Conservation (phyloP, 2,329 filamentous ascomycete species). For the Microsporum ferrugineum region DNA sequence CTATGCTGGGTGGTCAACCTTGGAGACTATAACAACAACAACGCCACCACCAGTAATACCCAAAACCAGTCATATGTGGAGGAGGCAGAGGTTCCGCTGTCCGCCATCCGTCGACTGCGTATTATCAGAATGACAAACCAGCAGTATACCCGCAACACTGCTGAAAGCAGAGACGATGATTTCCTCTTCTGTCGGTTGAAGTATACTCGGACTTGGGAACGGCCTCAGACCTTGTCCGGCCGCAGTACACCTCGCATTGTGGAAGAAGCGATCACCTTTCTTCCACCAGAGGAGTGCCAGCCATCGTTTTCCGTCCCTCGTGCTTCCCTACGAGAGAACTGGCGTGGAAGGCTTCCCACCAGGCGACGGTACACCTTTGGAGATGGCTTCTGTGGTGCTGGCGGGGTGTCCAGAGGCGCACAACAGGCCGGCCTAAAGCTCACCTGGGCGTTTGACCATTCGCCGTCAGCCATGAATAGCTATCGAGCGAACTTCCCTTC, state of each 20-base stretch:
- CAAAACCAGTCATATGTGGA: background rate
- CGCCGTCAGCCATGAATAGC: constrained; percentile 44
- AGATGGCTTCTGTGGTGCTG: constrained; percentile 63
- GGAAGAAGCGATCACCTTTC: constrained; percentile 22
- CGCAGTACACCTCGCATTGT: constrained; percentile 5
- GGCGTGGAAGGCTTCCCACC: constrained; percentile 16
- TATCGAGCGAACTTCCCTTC: constrained; percentile 48
- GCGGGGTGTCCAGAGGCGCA: constrained; percentile 58
- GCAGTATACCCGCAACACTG: constrained; percentile 28
- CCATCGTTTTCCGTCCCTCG: constrained; percentile 11
- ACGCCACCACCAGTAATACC: constrained; percentile 7
- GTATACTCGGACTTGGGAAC: constrained; percentile 17
- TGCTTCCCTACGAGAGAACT: constrained; percentile 20
- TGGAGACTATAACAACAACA: constrained; percentile 18
- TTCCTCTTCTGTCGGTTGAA: constrained; percentile 28
- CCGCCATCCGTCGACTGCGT: constrained; percentile 32
- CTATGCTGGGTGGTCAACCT: constrained; percentile 30
- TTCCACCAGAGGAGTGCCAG: constrained; percentile 24
- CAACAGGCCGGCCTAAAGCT: constrained; percentile 47
- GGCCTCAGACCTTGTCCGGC: constrained; percentile 9
- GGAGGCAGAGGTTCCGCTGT: constrained; percentile 31
- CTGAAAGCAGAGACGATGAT: constrained; percentile 22
- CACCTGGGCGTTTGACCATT: constrained; percentile 54
- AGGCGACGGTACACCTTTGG: constrained; percentile 49
- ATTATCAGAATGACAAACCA: constrained; percentile 47